Percentiles rank a stretch among this genome's conserved stretches.
Conservation (phyloP, 2,329 filamentous ascomycete species). For the Aspergillus novofumigatus region DNA sequence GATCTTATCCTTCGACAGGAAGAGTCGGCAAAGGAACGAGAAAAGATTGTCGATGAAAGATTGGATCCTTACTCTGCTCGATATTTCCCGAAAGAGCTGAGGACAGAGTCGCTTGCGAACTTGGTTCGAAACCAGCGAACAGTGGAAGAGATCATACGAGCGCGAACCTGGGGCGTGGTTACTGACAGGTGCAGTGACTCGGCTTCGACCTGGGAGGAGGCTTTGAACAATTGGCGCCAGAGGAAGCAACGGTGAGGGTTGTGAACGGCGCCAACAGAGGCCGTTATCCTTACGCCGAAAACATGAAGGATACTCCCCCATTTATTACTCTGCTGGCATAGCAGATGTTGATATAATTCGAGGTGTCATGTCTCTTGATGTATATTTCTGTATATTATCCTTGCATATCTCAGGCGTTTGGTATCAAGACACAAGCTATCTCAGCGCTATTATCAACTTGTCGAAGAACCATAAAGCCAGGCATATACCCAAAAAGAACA, state of each 20-base stretch:
- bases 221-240: slow-evolving; percentile 59
- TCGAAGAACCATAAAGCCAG: neutral
- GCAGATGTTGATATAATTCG: neutral
- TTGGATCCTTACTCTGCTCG: slow-evolving; percentile 86
- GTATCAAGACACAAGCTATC: neutral
- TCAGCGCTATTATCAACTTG: neutral
- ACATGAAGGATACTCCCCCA: neutral
- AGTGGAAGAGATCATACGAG: slow-evolving; percentile 72
- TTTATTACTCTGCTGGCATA: neutral
- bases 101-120: slow-evolving; percentile 74
- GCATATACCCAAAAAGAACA: neutral
- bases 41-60: slow-evolving; percentile 77
- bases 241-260: slow-evolving; percentile 19
- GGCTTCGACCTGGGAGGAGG: slow-evolving; percentile 60
- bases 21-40: slow-evolving; percentile 65
- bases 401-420: slow-evolving; percentile 10
- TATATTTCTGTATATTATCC: slow-evolving; percentile 10
- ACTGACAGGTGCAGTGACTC: slow-evolving; percentile 66
- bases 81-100: slow-evolving; percentile 70
- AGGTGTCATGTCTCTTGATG: slow-evolving; percentile 1
- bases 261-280: neutral
- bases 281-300: neutral
- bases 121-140: slow-evolving; percentile 66
- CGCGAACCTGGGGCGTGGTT: slow-evolving; percentile 76
- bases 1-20: slow-evolving; percentile 65